phyloP scores from a whole-genome alignment of 1,284 basidiomycete genomes.

The Tilletia caries region DNA sequence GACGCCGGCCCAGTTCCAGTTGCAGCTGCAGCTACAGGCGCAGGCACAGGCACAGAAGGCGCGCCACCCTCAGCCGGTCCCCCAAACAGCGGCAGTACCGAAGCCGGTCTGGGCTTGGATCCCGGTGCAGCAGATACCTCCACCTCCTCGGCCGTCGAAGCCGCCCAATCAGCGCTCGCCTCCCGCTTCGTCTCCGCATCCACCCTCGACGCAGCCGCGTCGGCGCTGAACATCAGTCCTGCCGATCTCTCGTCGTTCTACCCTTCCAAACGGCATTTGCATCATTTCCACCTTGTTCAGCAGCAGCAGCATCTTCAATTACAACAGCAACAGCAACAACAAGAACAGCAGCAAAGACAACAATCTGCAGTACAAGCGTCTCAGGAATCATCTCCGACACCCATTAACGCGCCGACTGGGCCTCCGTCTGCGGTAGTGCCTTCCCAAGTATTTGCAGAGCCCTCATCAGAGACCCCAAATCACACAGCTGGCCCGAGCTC shows the following conservation, averaged over 20 bases:
- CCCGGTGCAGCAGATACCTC: too few relatives aligned
- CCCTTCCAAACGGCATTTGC: not conserved
- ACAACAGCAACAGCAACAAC: not conserved
- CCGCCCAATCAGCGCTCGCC: not conserved
- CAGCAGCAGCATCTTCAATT: not conserved
- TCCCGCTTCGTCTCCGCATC: not conserved
- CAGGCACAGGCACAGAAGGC: not conserved
- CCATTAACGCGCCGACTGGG: not conserved
- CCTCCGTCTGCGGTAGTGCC: not conserved
- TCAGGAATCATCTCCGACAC: not conserved
- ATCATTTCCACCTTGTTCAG: not conserved
- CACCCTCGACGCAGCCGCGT: not conserved
- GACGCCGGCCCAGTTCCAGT: too few relatives aligned
- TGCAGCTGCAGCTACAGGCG: too few relatives aligned
- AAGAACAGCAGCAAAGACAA: not conserved
- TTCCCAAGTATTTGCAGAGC: too few relatives aligned
- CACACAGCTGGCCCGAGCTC: too few relatives aligned
- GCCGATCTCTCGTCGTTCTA: not conserved
- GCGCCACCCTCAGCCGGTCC: not conserved
- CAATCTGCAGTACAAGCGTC: not conserved
- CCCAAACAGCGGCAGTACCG: not conserved
- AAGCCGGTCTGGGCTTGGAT: not conserved
- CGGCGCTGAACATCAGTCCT: not conserved
- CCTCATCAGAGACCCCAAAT: too few relatives aligned
- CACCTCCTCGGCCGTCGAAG: not conserved